These are phyloP conservation scores for Leishmania arabica DNA, from an alignment of 208 protist genomes.

Conservation along the genomic window DNA sequence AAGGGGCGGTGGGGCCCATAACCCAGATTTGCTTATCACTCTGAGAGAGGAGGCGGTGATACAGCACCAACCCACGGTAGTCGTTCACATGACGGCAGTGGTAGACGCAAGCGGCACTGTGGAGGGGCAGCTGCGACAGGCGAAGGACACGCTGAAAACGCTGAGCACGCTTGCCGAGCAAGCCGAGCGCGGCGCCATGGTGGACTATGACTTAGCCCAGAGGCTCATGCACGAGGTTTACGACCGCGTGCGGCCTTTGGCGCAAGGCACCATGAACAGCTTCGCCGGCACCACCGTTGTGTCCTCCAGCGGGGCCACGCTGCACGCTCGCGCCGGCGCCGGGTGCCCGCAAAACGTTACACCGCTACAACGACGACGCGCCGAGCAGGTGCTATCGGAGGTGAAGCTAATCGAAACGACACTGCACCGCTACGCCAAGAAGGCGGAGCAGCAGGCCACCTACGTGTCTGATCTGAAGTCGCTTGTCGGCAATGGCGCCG, in stretches of 20 bases:
- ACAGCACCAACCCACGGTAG: not conserved
- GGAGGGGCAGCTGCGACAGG: constrained; percentile 50
- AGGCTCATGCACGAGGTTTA: constrained; percentile 21
- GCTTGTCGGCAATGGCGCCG: constrained; percentile 47
- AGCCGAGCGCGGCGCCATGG: constrained; percentile 43
- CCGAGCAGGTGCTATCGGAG: constrained; percentile 68
- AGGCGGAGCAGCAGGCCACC: constrained; percentile 37
- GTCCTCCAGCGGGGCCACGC: constrained; percentile 3
- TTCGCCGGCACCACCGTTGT: constrained; percentile 21
- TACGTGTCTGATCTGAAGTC: constrained; percentile 45
- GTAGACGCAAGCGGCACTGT: constrained; percentile 22
- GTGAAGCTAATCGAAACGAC: constrained; percentile 54
- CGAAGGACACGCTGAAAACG: constrained; percentile 42
- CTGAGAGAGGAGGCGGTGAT: not conserved
- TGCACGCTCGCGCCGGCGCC: constrained; percentile 18
- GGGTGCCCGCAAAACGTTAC: constrained; percentile 32
- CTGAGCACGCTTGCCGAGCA: constrained; percentile 46
- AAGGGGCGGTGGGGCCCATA: not conserved
- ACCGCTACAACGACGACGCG: constrained; percentile 61
- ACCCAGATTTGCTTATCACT: not conserved
- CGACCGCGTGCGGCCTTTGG: constrained; percentile 32
- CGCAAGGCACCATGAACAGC: constrained; percentile 29
- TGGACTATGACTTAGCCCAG: constrained; percentile 31
- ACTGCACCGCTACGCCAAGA: constrained; percentile 43
- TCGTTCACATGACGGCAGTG: constrained; percentile 2